phyloP scores from a whole-genome alignment of 176 grass and related monocot species.

The Aegilops sharonensis region DNA sequence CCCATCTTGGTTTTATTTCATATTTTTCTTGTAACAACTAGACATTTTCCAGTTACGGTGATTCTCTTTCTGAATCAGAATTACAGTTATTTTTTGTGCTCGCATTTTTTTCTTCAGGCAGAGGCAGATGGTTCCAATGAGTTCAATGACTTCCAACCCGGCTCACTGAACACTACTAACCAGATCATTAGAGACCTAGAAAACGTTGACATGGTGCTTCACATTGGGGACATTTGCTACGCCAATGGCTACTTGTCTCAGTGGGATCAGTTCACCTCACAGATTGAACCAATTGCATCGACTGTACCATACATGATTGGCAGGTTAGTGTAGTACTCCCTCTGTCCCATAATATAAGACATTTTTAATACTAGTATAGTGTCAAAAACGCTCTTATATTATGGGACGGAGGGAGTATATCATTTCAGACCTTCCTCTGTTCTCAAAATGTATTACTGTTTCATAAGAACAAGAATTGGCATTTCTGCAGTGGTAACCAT shows the following conservation, averaged over 20 bases:
- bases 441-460: background rate
- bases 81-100: too few relatives aligned
- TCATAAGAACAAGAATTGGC: background rate
- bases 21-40: background rate
- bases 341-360: too few relatives aligned
- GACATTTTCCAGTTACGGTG: background rate
- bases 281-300: constrained; percentile 76
- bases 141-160: constrained; percentile 65
- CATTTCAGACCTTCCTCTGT: background rate
- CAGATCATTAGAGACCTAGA: constrained; percentile 71
- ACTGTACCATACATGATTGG: constrained; percentile 82
- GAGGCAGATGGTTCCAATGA: constrained; percentile 94
- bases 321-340: constrained; percentile 41
- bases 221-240: constrained; percentile 80
- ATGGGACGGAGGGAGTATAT: background rate
- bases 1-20: constrained; percentile 9
- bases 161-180: constrained; percentile 73
- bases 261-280: constrained; percentile 91
- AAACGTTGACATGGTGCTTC: constrained; percentile 75
- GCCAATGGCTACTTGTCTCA: constrained; percentile 85
- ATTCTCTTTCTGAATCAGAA: background rate
- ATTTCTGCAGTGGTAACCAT: constrained; percentile 69
- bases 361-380: too few relatives aligned
- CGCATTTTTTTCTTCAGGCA: constrained; percentile 35
- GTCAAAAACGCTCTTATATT: too few relatives aligned